Evolutionary conservation across 2,329 filamentous ascomycete genomes (phyloP), one percentile per base, ranked within the genome.

Genomic region (Colletotrichum kahawae): DNA sequence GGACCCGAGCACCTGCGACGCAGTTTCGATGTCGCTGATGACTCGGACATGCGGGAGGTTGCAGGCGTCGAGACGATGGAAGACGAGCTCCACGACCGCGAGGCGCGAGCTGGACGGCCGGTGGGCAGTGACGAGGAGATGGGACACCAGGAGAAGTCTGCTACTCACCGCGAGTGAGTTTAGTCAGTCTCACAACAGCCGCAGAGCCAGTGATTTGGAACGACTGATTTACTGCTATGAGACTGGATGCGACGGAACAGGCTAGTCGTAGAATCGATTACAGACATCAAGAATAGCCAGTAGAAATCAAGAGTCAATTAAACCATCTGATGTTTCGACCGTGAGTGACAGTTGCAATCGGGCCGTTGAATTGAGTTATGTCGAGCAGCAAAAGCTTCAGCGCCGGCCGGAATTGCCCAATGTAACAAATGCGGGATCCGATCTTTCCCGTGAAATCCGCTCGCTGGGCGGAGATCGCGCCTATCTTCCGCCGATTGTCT

Each of bases 1-100:
- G 93, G 93, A 0, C 90, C 90, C 1, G 90, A 91, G 83, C 86
- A 89, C 73, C 79, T 90, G 68, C 81, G 84, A 38, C 85, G 87
- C 77, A 88, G 85, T 77, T 90, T 91, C 77, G 89, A 90, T 69
- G 84, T 88, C 1, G 83, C 78, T 4, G 84, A 89, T 64, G 89
- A 90, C 71, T 82, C 83, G 57, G 88, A 90, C 60, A 84, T 87
- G 4, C 84, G 85, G 27, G 87, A 87, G 68, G 87, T 86, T 10
- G 86, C 85, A 4, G 87, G 87, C 7, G 83, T 83, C 31, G 83
- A 84, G 36, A 82, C 78, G 21, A 78, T 85, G 43, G 77, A 56
- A 14, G 63, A 69, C 4, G 74, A 51, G 16, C 65, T 62, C 7
- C 73, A 71, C 10, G 63, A 66, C 6, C 68, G 70, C 13, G 66